Conservation (phyloP, 2,329 filamentous ascomycete genomes). For the Microdochium paspali region DNA sequence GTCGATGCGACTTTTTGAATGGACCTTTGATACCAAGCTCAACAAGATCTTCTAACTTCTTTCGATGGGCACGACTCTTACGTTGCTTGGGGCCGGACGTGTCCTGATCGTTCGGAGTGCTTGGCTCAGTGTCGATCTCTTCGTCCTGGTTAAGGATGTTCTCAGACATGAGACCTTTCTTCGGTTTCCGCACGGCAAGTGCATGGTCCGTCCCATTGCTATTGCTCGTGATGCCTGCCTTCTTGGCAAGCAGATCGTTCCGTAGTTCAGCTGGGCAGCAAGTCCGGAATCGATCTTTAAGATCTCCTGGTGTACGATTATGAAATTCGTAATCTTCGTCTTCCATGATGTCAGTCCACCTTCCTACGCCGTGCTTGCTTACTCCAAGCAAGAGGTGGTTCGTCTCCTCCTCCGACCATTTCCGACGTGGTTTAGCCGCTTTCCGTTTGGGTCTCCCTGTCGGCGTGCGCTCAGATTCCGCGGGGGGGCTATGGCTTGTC, state of each 20-base stretch:
- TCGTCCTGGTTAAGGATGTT: conserved; percentile 44
- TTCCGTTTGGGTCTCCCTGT: conserved; percentile 38
- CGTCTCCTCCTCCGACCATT: conserved; percentile 58
- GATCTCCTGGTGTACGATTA: conserved; percentile 48
- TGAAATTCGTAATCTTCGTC: conserved; percentile 53
- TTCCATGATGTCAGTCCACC: conserved; percentile 56
- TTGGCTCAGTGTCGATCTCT: conserved; percentile 17
- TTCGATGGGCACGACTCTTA: conserved; percentile 44
- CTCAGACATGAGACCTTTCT: conserved; percentile 41
- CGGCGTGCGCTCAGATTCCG: conserved; percentile 19
- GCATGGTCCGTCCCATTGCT: conserved; percentile 10
- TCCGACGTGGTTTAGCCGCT: conserved; percentile 47
- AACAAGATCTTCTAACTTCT: conserved; percentile 44
- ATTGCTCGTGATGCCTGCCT: conserved; percentile 10
- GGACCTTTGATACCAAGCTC: conserved; percentile 52
- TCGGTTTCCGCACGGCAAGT: conserved; percentile 26
- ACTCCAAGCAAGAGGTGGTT: conserved; percentile 53
- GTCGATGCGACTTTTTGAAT: conserved; percentile 52
- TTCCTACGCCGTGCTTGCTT: conserved; percentile 52
- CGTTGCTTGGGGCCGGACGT: conserved; percentile 25
- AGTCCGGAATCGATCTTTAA: conserved; percentile 58
- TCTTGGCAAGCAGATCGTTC: conserved; percentile 22
- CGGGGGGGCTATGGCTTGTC: conserved; percentile 7
- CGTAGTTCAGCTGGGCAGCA: conserved; percentile 55
- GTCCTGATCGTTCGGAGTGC: conserved; percentile 23